Evolutionary conservation across 2,329 filamentous ascomycete genomes (phyloP).

Genomic region (Tolypocladium ovalisporum): DNA sequence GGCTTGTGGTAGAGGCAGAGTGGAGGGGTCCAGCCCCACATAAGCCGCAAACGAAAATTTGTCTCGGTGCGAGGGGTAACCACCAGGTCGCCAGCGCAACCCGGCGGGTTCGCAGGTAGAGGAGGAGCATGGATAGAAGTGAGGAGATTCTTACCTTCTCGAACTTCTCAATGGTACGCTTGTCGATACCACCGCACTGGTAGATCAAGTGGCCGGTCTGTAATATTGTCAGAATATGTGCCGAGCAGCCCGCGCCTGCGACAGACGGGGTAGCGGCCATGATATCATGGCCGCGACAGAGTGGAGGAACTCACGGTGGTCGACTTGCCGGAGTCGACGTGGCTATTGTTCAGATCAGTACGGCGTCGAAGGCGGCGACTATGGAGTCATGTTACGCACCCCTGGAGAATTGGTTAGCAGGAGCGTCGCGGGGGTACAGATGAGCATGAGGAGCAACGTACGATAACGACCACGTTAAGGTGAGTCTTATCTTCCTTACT

Average conservation of each 20-base stretch:
- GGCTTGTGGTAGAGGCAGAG: neutral
- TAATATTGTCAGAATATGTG: slow-evolving; percentile 13
- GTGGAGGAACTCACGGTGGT: slow-evolving; percentile 66
- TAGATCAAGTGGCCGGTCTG: slow-evolving; percentile 90
- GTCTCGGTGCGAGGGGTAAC: neutral
- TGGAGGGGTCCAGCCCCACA: slow-evolving; percentile 6
- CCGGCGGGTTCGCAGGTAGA: neutral
- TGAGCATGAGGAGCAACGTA: slow-evolving; percentile 16
- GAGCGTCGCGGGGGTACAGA: neutral
- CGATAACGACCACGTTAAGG: slow-evolving; percentile 97
- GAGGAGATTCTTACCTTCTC: slow-evolving; percentile 70
- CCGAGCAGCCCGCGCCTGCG: slow-evolving; percentile 3
- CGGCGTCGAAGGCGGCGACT: slow-evolving; percentile 11
- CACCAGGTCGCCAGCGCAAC: neutral
- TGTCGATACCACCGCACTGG: slow-evolving; percentile 99
- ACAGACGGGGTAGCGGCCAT: slow-evolving; percentile 6
- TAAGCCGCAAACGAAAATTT: neutral
- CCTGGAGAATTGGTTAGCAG: slow-evolving; percentile 13
- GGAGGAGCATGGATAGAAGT: neutral
- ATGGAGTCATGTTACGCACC: slow-evolving; percentile 11
- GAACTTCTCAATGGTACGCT: slow-evolving; percentile 99
- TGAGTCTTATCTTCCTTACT: slow-evolving; percentile 95
- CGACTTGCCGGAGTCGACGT: slow-evolving; percentile 99
- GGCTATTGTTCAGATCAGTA: slow-evolving; percentile 36
- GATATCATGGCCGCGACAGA: slow-evolving; percentile 2